Evolutionary conservation across 2,329 filamentous ascomycete species (phyloP).

Genomic region (Ophiostoma sp.): DNA sequence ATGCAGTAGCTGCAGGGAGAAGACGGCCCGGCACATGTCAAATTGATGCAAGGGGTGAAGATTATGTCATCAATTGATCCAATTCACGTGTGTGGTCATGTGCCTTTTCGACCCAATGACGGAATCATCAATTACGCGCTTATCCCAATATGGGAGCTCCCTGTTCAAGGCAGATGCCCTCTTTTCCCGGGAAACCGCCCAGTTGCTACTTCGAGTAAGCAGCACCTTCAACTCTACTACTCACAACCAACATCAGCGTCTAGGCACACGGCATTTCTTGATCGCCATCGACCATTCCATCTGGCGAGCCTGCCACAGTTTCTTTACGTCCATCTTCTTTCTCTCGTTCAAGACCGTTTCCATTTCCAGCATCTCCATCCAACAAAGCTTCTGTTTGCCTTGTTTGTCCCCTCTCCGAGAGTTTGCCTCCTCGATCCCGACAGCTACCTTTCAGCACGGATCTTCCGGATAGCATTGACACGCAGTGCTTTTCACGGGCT

Average conservation of each 20-base stretch:
- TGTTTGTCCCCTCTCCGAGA: not conserved
- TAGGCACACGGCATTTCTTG: slow-evolving; percentile 7
- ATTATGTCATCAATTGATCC: not conserved
- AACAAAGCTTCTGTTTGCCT: not conserved
- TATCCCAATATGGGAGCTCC: slow-evolving; percentile 18
- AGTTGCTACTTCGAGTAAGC: slow-evolving; percentile 2
- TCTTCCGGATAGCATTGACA: not conserved
- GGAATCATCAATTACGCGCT: slow-evolving; percentile 16
- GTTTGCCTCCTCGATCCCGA: not conserved
- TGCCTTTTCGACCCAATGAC: slow-evolving; percentile 8
- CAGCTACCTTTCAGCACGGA: not conserved
- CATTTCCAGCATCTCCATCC: not conserved
- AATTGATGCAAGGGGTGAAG: not conserved
- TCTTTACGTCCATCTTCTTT: not conserved
- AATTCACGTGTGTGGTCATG: not conserved
- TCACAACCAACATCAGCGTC: not conserved
- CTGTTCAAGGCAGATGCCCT: slow-evolving; percentile 7
- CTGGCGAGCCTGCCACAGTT: not conserved
- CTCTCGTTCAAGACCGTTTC: not conserved
- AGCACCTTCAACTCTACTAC: not conserved
- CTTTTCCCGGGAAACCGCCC: slow-evolving; percentile 12
- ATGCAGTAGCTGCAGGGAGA: slow-evolving; percentile 3
- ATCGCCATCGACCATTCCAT: not conserved
- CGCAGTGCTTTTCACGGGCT: not conserved
- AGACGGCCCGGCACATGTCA: not conserved